phyloP scores from a whole-genome alignment of 2,329 filamentous ascomycete genomes.

The Colletotrichum lindemuthianum region DNA sequence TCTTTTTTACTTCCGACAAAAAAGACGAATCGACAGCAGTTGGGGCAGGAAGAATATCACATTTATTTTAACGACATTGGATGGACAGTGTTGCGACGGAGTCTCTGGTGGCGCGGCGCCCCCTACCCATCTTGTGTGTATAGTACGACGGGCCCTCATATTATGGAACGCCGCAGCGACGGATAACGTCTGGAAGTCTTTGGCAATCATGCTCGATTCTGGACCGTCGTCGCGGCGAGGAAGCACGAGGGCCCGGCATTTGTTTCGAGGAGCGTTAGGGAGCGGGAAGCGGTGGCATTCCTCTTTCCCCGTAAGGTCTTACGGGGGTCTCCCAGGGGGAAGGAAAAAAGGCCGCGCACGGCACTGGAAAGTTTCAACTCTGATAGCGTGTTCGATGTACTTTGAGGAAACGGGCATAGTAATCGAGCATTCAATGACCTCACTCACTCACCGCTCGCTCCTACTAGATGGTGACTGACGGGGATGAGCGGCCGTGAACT shows the following conservation, averaged over 20 bases:
- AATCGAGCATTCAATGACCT: conserved; percentile 33
- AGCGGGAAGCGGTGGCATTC: neutral
- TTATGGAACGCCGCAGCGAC: conserved; percentile 13
- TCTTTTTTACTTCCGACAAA: neutral
- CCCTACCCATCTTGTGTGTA: conserved; percentile 33
- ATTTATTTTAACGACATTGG: conserved; percentile 26
- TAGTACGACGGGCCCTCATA: conserved; percentile 32
- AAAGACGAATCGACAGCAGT: conserved; percentile 17
- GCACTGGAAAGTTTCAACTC: conserved; percentile 6
- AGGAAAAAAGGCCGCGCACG: too few species aligned
- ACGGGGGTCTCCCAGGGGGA: neutral
- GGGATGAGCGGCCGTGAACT: neutral
- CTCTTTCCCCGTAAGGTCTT: too few species aligned
- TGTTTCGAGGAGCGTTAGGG: neutral
- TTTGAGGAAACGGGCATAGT: conserved; percentile 23
- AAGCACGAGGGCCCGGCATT: neutral
- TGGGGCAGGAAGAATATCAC: conserved; percentile 2
- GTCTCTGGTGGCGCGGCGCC: conserved; percentile 12
- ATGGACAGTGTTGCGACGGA: conserved; percentile 32
- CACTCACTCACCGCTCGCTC: neutral
- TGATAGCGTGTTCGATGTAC: conserved; percentile 25
- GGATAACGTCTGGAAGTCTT: neutral
- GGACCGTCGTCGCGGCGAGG: neutral
- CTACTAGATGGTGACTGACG: neutral
- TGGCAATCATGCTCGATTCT: neutral